These are phyloP conservation scores for Ogataea paradorogensis DNA, from an alignment of 805 yeast genomes.

Conservation along the genomic window DNA sequence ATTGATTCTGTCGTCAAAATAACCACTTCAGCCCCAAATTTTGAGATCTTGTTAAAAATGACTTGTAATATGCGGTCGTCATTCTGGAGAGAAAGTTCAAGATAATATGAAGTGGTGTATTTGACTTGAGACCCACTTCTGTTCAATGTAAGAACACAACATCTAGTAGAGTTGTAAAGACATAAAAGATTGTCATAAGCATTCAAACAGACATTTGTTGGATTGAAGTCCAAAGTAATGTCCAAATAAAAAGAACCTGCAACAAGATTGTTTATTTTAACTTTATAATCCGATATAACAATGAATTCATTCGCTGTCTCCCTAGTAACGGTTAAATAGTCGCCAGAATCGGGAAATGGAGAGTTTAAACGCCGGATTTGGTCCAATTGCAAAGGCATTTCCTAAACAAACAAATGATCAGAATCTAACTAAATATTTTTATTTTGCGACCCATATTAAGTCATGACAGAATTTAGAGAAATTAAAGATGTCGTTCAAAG, in stretches of 20 bases:
- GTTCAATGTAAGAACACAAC: conserved; percentile 21
- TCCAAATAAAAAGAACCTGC: conserved; percentile 12
- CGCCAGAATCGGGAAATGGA: conserved; percentile 15
- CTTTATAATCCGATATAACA: conserved; percentile 20
- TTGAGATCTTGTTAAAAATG: conserved; percentile 44
- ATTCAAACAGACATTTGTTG: conserved; percentile 23
- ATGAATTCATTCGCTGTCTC: conserved; percentile 27
- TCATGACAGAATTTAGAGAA: neutral
- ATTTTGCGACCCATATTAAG: neutral
- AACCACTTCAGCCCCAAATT: conserved; percentile 42
- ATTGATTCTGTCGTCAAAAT: conserved; percentile 38
- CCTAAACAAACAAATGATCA: neutral
- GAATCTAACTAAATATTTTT: neutral
- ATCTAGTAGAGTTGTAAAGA: conserved; percentile 20
- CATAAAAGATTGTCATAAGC: conserved; percentile 28
- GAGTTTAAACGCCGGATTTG: conserved; percentile 8
- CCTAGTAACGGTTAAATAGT: conserved; percentile 26
- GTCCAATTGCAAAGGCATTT: conserved; percentile 8
- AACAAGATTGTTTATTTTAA: conserved; percentile 20
- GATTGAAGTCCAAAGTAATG: conserved; percentile 23
- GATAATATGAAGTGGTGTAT: conserved; percentile 8
- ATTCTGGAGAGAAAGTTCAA: conserved; percentile 12
- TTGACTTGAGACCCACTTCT: conserved; percentile 18
- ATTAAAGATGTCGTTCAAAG: neutral
- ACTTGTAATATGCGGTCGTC: conserved; percentile 36